Evolutionary conservation across 306 rosid genomes (phyloP).

Genomic region (Glycine latifolia): DNA sequence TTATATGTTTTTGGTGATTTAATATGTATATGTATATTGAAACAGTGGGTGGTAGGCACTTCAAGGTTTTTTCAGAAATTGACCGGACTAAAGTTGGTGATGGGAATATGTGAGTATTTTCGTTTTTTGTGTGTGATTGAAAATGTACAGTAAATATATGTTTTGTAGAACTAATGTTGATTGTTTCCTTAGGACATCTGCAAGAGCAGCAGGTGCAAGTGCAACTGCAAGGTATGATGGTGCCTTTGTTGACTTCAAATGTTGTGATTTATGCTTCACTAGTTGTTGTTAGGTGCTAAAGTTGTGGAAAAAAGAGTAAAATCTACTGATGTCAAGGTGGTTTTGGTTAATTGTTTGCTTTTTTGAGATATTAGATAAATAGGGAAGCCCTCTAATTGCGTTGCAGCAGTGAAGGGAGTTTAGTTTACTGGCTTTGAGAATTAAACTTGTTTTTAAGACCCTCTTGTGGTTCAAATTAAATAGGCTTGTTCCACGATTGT

Average conservation of each 20-base stretch:
- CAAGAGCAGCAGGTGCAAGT: constrained; percentile 30
- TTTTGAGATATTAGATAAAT: constrained; percentile 25
- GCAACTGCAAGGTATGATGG: constrained; percentile 49
- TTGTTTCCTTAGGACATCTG: constrained; percentile 41
- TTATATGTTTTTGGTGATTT: constrained; percentile 2
- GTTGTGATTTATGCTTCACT: constrained; percentile 1
- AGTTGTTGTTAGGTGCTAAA: constrained; percentile 10
- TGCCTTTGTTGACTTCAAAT: constrained; percentile 23
- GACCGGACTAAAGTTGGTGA: constrained; percentile 54
- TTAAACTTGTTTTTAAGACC: neutral
- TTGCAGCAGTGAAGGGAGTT: constrained; percentile 8
- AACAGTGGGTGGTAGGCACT: constrained; percentile 53
- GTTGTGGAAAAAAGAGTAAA: neutral
- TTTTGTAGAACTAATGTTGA: constrained; percentile 16
- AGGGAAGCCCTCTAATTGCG: neutral
- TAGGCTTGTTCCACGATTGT: constrained; percentile 7
- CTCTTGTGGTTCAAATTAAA: constrained; percentile 7
- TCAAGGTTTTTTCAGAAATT: constrained; percentile 64
- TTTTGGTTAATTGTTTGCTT: constrained; percentile 16
- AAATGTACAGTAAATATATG: neutral
- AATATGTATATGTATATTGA: neutral
- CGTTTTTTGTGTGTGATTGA: neutral
- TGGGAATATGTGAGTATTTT: constrained; percentile 48
- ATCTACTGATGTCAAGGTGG: constrained; percentile 5
- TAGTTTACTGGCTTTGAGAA: constrained; percentile 15